Evolutionary conservation across 2,329 filamentous ascomycete genomes (phyloP), one percentile per base, ranked within the genome.

Genomic region (Sporothrix pallida): DNA sequence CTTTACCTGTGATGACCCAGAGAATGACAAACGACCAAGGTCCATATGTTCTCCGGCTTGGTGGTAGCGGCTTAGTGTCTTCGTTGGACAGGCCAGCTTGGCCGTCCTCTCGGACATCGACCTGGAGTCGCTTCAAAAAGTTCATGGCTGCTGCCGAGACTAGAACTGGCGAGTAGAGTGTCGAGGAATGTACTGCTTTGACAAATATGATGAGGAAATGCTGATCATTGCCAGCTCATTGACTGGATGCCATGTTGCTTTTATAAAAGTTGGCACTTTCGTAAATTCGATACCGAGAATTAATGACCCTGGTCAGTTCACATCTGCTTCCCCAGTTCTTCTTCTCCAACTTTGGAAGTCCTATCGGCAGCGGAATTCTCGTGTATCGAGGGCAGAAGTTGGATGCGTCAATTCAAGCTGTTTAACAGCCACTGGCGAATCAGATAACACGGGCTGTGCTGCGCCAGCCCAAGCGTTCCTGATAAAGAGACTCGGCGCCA

Each of bases 11-110:
- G 42, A 81, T 76, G 75, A 80, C 77, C 80, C 80, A 81, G 0
- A 81, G 77, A 12, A 78, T 78, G 17, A 81, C 77, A 72, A 81
- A 81, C 46, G 80, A 76, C 79, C 79, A 80, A 0, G 79, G 79
- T 0, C 80, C 80, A 73, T 81, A 81, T 1, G 78, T 80, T 13
- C 80, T 77, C 2, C 80, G 76, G 2, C 76, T 77, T 0, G 78
- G 78, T 1, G 79, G 79, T 9, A 81, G 74, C 0, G 79, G 80
- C 0, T 79, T 74, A 0, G 77, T 80, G 72, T 81, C 79, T 54
- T 78, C 77, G 74, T 80, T 80, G 73, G 79, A 76, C 73, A 74
- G 78, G 77, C 58, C 77, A 74, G 17, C 42, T 23, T 62, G 52
- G 42, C 44, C 31, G 54, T 50, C 69, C 20, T 71, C 69, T 20